phyloP scores from a whole-genome alignment of 2,329 filamentous ascomycete genomes.

The Ophiognomonia clavigignenti-juglandacearum region DNA sequence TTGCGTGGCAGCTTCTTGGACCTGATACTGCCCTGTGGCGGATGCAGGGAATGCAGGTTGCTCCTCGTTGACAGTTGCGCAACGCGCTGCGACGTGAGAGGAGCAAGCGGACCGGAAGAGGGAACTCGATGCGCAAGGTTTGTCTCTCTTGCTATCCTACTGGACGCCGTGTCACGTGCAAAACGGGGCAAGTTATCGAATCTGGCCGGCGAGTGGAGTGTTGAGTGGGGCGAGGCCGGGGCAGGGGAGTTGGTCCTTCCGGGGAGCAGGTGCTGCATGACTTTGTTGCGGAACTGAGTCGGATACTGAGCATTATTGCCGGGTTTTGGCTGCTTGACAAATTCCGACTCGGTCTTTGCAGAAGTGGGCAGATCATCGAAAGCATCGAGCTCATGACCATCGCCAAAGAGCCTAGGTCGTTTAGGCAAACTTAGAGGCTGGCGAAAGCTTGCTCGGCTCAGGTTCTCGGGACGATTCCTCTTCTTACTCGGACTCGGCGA shows the following conservation, averaged over 20 bases:
- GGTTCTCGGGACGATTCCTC: conserved; percentile 37
- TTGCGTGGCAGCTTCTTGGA: conserved; percentile 53
- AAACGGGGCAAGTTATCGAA: conserved; percentile 55
- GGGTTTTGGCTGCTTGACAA: conserved; percentile 67
- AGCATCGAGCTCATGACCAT: conserved; percentile 84
- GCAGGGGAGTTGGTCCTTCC: conserved; percentile 50
- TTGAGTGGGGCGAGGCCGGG: conserved; percentile 49
- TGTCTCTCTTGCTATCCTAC: conserved; percentile 60
- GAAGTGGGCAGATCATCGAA: conserved; percentile 96
- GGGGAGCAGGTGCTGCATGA: conserved; percentile 50
- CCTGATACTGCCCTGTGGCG: conserved; percentile 38
- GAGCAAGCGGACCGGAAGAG: conserved; percentile 47
- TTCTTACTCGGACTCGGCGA: conserved; percentile 52
- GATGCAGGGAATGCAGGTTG: conserved; percentile 39
- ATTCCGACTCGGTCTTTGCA: conserved; percentile 73
- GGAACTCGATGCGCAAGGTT: conserved; percentile 55
- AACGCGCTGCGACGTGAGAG: conserved; percentile 51
- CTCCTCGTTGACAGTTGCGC: conserved; percentile 46
- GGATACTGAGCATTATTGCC: conserved; percentile 57
- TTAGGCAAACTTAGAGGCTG: conserved; percentile 71
- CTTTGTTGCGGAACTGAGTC: conserved; percentile 51
- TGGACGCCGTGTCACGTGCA: conserved; percentile 61
- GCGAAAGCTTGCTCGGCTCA: conserved; percentile 43
- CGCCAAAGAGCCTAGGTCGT: conserved; percentile 72
- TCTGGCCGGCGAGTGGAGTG: conserved; percentile 46